A percentile compares a stretch with the other conserved stretches of the same genome.
phyloP scores from a whole-genome alignment of 2,329 filamentous ascomycete species.

The Dothidotthia symphoricarpi region DNA sequence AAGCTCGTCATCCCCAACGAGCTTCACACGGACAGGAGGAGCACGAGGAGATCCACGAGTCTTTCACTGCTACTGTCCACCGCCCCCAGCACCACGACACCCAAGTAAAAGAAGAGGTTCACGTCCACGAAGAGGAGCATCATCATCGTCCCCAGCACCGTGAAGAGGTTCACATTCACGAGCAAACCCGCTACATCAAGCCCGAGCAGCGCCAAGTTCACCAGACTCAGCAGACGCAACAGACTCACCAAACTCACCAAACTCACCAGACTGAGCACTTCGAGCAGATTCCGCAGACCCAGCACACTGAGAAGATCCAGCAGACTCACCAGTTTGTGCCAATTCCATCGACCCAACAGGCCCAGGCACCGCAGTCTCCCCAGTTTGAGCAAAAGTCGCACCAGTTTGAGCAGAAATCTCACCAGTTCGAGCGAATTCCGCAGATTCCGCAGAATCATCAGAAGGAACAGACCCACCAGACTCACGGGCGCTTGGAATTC shows the following conservation, averaged over 20 bases:
- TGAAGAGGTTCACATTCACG: slow-evolving; percentile 38
- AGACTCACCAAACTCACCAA: slow-evolving; percentile 7
- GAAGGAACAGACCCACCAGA: background rate
- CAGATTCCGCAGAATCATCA: too few species aligned
- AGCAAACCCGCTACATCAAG: slow-evolving; percentile 32
- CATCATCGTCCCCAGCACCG: slow-evolving; percentile 51
- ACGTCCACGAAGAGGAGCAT: slow-evolving; percentile 75
- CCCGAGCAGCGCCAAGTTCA: slow-evolving; percentile 10
- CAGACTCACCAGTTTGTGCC: background rate
- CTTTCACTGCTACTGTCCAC: slow-evolving; percentile 51
- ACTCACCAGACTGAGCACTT: background rate
- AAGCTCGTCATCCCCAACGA: slow-evolving; percentile 72
- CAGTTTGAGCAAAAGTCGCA: too few species aligned
- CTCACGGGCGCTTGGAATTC: slow-evolving; percentile 28
- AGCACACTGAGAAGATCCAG: background rate
- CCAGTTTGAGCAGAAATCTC: too few species aligned
- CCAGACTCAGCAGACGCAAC: slow-evolving; percentile 4
- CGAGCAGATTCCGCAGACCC: background rate
- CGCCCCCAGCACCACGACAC: slow-evolving; percentile 34
- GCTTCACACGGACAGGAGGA: slow-evolving; percentile 93
- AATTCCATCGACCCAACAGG: background rate
- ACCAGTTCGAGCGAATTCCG: too few species aligned
- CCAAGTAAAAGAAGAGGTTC: slow-evolving; percentile 80
- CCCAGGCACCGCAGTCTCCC: too few species aligned
- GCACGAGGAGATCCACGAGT: slow-evolving; percentile 72